Evolutionary conservation across 306 rosid genomes (phyloP), one percentile per base, ranked within the genome.

Genomic region (Oxytropis ochrocephala): DNA sequence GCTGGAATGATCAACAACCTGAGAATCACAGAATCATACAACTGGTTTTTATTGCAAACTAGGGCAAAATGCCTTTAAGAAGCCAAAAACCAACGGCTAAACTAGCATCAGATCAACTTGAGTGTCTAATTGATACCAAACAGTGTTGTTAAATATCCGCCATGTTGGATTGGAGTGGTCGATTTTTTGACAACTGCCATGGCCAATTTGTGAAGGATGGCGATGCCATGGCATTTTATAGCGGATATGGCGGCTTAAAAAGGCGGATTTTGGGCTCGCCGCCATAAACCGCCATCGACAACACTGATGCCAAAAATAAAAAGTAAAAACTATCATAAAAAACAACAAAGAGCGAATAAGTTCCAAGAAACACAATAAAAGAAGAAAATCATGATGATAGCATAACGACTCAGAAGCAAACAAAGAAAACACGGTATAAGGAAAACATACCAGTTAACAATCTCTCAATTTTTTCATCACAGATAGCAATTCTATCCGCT

Each of bases 401-500:
- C 74, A 27, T 11, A 55, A 32, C 56, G 71, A 24, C 49, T 12
- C 50, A 35, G 24, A 64, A 64, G 21, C 70, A 75, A 53, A 72
- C 13, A 48, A 46, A 44, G 16, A 58, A 9, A 27, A 50, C 21
- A 48, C 24, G 17, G 59, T 32, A 24, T 10, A 70, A 27, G 3
- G 32, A 33, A 71, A 78, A 16, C 67, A 12, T 78, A 89, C 97
- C 97, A 57, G 70, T 82, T 71, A 79, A 24, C 54, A 92, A 59
- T 70, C 77, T 85, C 72, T 79, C 78, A 64, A 92, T 78, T 46
- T 78, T 81, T 76, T 72, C 73, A 74, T 92, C 90, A 43, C 85
- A 87, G 49, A 27, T 58, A 30, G 92, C 91, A 44, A 89, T 89
- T 74, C 87, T 85, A 41, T 87, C 94, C 67, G 84, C 91, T 77